Conservation (phyloP, 2,329 filamentous ascomycete genomes). For the Cercospora zeina region DNA sequence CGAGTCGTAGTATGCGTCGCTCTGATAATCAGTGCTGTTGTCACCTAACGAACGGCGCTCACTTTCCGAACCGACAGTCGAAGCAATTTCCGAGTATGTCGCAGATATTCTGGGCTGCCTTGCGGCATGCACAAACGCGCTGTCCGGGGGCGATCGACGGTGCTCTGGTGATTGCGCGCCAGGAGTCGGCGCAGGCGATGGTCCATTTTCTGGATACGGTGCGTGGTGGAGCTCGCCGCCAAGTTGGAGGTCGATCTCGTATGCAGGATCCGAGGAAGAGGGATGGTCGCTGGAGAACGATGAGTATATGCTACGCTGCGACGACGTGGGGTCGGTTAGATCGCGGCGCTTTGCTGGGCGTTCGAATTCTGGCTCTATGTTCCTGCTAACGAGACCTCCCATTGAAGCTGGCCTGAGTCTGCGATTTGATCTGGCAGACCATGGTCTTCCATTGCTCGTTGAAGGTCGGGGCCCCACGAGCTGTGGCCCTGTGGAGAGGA, state of each 20-base stretch:
- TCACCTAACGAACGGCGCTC: conserved; percentile 70
- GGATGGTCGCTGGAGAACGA: conserved; percentile 28
- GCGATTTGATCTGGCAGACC: conserved; percentile 33
- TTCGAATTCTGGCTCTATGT: conserved; percentile 40
- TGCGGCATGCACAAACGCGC: conserved; percentile 17
- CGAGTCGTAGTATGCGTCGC: conserved; percentile 76
- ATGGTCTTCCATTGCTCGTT: conserved; percentile 40
- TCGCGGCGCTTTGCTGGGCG: conserved; percentile 44
- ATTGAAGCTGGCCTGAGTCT: conserved; percentile 39
- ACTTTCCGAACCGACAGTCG: conserved; percentile 69
- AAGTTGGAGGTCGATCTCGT: conserved; percentile 33
- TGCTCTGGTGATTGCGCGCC: conserved; percentile 26
- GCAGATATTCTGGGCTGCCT: conserved; percentile 52
- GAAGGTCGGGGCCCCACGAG: conserved; percentile 43
- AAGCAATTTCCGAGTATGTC: conserved; percentile 60
- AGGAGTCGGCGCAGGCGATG: conserved; percentile 19
- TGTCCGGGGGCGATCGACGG: conserved; percentile 25
- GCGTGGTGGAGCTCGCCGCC: conserved; percentile 24
- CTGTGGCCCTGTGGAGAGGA: conserved; percentile 43
- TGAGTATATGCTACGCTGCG: conserved; percentile 34
- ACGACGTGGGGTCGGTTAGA: conserved; percentile 33
- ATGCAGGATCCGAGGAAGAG: conserved; percentile 15
- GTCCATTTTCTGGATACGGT: conserved; percentile 23
- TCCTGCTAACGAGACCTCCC: conserved; percentile 43
- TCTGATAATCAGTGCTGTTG: conserved; percentile 75